These are phyloP conservation scores for Pseudopithomyces chartarum DNA, from an alignment of 2,329 filamentous ascomycete species.

Conservation along the genomic window DNA sequence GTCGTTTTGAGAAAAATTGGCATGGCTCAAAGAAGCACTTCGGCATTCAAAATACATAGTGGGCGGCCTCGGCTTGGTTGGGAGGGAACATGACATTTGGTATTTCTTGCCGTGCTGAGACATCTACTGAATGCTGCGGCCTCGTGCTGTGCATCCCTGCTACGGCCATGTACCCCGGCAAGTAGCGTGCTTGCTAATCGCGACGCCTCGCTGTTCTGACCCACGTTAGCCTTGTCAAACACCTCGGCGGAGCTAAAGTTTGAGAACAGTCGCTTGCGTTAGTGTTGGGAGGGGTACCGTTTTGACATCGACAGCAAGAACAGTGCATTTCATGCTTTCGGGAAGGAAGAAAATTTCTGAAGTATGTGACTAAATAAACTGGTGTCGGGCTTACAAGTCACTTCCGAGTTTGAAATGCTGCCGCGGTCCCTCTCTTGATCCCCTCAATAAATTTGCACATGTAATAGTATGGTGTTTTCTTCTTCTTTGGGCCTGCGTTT, in stretches of 20 bases:
- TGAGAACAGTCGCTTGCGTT: no score
- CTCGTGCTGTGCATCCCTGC: not conserved
- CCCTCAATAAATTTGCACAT: conserved; percentile 4
- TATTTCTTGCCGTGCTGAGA: no score
- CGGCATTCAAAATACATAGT: no score
- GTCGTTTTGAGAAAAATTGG: not conserved
- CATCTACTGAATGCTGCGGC: not conserved
- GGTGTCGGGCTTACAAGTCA: not conserved
- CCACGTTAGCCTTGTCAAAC: not conserved
- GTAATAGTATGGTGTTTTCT: conserved; percentile 12
- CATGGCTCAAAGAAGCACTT: no score
- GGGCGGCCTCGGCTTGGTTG: no score
- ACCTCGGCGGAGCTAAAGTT: no score
- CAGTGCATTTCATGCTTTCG: not conserved
- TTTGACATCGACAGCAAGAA: no score
- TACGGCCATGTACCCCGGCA: not conserved
- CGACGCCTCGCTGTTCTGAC: conserved; percentile 6
- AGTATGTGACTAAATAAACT: not conserved
- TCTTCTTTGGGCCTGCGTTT: conserved; percentile 14
- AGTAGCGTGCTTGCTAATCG: conserved; percentile 14
- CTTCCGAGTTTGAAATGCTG: not conserved
- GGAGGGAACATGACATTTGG: no score
- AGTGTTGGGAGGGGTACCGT: no score
- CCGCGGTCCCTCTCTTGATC: not conserved
- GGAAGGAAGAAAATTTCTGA: not conserved